These are phyloP conservation scores for Candida piceae DNA, from an alignment of 805 yeast species.

Conservation along the genomic window DNA sequence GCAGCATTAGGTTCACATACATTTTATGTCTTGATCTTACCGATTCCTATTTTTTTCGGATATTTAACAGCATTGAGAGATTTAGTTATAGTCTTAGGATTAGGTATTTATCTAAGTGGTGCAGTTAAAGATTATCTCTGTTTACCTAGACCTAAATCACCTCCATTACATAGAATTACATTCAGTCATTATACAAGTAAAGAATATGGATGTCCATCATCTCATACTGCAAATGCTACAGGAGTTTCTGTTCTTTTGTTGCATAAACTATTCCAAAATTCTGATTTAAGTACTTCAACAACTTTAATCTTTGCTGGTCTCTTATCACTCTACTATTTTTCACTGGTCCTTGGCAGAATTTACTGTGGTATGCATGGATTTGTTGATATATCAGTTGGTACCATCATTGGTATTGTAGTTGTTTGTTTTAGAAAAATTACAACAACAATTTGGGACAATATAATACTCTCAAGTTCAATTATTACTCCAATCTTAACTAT, in stretches of 20 bases:
- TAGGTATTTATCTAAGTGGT: slow-evolving; percentile 73
- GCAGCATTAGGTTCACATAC: slow-evolving; percentile 92
- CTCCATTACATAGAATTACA: slow-evolving; percentile 87
- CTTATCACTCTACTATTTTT: slow-evolving; percentile 46
- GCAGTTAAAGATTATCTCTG: slow-evolving; percentile 78
- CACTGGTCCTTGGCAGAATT: slow-evolving; percentile 73
- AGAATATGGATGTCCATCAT: slow-evolving; percentile 93
- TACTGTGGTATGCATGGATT: slow-evolving; percentile 99
- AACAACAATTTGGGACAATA: slow-evolving; percentile 42
- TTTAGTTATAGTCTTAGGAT: slow-evolving; percentile 50
- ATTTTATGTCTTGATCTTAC: slow-evolving; percentile 85
- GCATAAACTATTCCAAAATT: slow-evolving; percentile 6
- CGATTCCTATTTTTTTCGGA: slow-evolving; percentile 82
- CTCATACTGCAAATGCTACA: slow-evolving; percentile 93
- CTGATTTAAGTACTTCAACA: slow-evolving; percentile 12
- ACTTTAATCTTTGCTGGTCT: slow-evolving; percentile 12
- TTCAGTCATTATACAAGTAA: slow-evolving; percentile 85
- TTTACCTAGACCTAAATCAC: slow-evolving; percentile 87
- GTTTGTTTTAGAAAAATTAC: slow-evolving; percentile 41
- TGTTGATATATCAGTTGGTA: slow-evolving; percentile 67
- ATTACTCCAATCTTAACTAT: slow-evolving; percentile 35
- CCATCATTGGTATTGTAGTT: slow-evolving; percentile 52
- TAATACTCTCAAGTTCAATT: slow-evolving; percentile 28
- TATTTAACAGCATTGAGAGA: slow-evolving; percentile 53
- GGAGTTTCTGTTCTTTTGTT: slow-evolving; percentile 59